These are phyloP conservation scores for Cryphonectria radicalis DNA, from an alignment of 2,329 filamentous ascomycete genomes.

Conservation along the genomic window DNA sequence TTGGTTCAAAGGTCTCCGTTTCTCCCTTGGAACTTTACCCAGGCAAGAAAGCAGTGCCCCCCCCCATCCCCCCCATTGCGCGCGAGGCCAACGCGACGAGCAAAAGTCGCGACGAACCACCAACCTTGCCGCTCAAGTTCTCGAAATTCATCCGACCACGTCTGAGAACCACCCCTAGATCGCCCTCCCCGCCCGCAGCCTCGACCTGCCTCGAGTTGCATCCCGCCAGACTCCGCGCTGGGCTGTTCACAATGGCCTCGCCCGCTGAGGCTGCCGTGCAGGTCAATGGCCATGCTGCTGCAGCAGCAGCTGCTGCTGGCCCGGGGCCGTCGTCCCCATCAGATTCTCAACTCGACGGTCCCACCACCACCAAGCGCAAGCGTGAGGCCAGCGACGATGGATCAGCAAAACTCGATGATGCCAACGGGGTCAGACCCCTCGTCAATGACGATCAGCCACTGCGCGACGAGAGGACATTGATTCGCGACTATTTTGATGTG, in stretches of 20 bases:
- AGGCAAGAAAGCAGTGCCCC: constrained; percentile 1
- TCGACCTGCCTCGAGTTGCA: constrained; percentile 1
- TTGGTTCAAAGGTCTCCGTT: constrained; percentile 14
- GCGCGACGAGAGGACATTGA: constrained; percentile 42
- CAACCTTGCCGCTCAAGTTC: constrained; percentile 18
- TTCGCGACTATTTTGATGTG: constrained; percentile 48
- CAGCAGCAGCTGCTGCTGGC: constrained; percentile 4
- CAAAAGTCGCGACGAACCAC: constrained; percentile 24
- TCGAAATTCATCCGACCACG: constrained; percentile 7
- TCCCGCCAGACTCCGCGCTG: background rate
- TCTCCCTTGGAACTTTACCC: constrained; percentile 25
- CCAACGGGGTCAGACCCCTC: constrained; percentile 36
- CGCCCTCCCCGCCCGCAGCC: background rate
- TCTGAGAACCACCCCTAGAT: background rate
- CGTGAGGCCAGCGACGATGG: constrained; percentile 52
- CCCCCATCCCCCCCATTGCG: constrained; percentile 18
- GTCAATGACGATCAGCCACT: constrained; percentile 34
- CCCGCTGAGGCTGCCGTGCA: constrained; percentile 35
- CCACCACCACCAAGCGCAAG: constrained; percentile 56
- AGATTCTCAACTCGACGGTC: constrained; percentile 12
- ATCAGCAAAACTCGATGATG: constrained; percentile 26
- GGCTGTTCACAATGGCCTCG: constrained; percentile 38
- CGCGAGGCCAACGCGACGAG: constrained; percentile 28
- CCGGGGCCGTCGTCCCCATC: constrained; percentile 32
- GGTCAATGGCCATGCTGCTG: constrained; percentile 31